Base-by-base conservation (phyloP, 2,329 filamentous ascomycete genomes). In the Neofusicoccum laricinum region DNA sequence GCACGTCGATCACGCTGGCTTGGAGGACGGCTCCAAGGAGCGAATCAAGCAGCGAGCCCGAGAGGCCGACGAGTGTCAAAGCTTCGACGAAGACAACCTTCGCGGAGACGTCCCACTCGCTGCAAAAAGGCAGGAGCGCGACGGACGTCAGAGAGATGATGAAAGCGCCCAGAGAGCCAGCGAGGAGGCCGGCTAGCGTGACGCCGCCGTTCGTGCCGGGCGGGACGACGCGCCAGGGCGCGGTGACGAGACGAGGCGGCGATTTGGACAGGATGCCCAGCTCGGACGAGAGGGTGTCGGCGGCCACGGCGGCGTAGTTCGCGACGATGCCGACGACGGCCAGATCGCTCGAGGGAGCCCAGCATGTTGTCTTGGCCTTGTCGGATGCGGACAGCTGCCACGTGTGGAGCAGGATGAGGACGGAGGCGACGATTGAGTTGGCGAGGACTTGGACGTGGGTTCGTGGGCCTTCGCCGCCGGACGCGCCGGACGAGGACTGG, bases 231-330 rank as follows among this genome's bases (percentile, higher is more conserved):
- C 90, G 88, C 71, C 95, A 84, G 15, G 85, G 87, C 14, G 91
- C 93, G 3, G 92, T 97, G 73, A 99, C 94, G 41, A 99, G 86
- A 40, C 93, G 88, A 8, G 95, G 95, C 49, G 86, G 81, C 25
- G 84, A 84, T 65, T 84, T 86, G 6, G 93, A 90, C 12, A 99
- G 83, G 64, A 99, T 99, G 14, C 95, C 95, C 19, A 99, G 87
- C 80, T 99, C 95, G 11, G 93, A 97, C 64, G 91, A 93, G 75
- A 97, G 95, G 0, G 95, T 99, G 76, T 99, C 95, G 57, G 94
- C 92, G 19, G 92, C 88, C 10, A 96, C 93, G 55, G 92, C 91
- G 30, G 93, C 94, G 73, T 99, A 99, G 79, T 97, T 94, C 69
- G 79, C 80, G 36, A 83, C 77, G 55, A 83, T 82, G 7, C 82